Conservation (phyloP, 1,284 basidiomycete genomes). For the Baeospora myosura region DNA sequence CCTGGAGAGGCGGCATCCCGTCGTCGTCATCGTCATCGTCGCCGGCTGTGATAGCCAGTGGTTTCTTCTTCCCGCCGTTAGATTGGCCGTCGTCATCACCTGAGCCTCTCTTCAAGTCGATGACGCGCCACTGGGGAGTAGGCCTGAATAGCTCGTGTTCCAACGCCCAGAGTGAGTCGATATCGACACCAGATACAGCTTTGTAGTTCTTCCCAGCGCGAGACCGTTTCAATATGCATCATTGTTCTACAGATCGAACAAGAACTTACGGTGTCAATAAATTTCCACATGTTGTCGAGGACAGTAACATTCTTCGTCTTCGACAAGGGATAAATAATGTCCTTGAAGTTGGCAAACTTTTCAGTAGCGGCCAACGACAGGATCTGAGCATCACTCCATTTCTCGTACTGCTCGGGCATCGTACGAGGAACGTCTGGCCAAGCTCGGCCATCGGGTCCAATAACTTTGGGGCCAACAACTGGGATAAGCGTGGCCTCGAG, state of each 20-base stretch:
- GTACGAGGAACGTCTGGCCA: conserved; percentile 41
- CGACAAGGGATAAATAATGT: conserved; percentile 50
- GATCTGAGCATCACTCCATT: conserved; percentile 60
- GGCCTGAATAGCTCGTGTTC: conserved; percentile 43
- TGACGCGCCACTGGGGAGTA: conserved; percentile 54
- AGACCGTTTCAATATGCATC: background rate
- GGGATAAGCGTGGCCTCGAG: conserved; percentile 52
- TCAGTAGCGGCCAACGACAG: conserved; percentile 50
- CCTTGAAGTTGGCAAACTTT: conserved; percentile 41
- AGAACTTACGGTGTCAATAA: conserved; percentile 47
- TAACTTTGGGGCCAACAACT: no score
- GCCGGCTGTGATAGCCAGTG: conserved; percentile 42
- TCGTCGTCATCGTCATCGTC: conserved; percentile 29
- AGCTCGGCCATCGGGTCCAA: conserved; percentile 34
- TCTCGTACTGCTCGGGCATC: conserved; percentile 51
- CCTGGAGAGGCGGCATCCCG: conserved; percentile 16
- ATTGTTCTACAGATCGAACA: background rate
- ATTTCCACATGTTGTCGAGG: conserved; percentile 58
- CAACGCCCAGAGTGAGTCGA: conserved; percentile 61
- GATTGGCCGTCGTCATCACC: conserved; percentile 26
- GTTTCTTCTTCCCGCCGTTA: conserved; percentile 26
- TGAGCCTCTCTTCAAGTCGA: conserved; percentile 24
- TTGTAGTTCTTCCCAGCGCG: conserved; percentile 66
- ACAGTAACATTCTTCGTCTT: conserved; percentile 41
- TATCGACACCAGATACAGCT: conserved; percentile 37